Evolutionary conservation across 2,329 filamentous ascomycete species (phyloP).

Genomic region (Gnomoniopsis smithogilvyi): DNA sequence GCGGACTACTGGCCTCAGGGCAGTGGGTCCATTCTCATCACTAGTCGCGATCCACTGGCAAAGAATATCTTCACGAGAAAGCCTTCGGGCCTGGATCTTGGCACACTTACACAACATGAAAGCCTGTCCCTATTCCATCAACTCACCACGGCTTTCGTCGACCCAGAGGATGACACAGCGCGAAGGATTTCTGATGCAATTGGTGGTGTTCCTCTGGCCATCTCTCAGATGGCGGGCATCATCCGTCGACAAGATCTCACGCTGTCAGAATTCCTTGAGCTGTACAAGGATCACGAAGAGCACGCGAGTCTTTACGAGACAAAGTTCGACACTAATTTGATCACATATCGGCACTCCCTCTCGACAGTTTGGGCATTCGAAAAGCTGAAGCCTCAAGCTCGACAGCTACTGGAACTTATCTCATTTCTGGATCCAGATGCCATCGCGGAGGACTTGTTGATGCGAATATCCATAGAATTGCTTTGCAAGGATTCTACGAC

Average conservation of each 20-base stretch:
- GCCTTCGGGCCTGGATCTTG: neutral
- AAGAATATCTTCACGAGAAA: neutral
- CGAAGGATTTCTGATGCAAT: neutral
- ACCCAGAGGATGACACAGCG: neutral
- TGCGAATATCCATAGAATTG: neutral
- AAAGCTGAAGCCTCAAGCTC: neutral
- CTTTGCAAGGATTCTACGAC: neutral
- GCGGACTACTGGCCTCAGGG: neutral
- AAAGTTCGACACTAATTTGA: neutral
- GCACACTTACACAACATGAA: neutral
- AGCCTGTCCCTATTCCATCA: neutral
- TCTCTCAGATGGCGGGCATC: neutral
- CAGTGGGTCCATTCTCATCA: neutral
- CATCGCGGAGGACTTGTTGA: neutral
- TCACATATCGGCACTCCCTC: neutral
- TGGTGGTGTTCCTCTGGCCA: neutral
- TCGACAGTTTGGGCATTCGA: neutral
- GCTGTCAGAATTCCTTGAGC: neutral
- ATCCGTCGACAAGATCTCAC: neutral
- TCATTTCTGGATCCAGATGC: neutral
- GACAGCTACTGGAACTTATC: neutral
- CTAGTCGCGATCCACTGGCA: neutral
- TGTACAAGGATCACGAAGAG: neutral
- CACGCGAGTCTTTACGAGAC: neutral
- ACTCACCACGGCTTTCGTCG: neutral